Conservation (phyloP, 2,329 filamentous ascomycete genomes). For the Aspergillus japonicus region DNA sequence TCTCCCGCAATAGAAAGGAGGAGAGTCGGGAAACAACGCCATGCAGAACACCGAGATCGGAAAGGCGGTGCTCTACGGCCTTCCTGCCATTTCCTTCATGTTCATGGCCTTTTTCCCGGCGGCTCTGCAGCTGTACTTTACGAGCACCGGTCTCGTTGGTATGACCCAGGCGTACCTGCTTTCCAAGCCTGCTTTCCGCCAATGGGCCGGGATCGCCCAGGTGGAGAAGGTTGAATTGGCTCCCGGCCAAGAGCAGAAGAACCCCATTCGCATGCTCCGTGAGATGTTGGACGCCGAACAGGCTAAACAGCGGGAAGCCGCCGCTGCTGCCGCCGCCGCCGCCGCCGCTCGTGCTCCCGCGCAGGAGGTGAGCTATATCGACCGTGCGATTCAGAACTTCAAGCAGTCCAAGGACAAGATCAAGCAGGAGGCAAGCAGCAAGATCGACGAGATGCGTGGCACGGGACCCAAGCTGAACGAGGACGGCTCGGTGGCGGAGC, state of each 20-base stretch:
- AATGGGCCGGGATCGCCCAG: slow-evolving; percentile 27
- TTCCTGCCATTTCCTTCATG: slow-evolving; percentile 55
- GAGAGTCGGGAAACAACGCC: slow-evolving; percentile 37
- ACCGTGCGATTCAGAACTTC: slow-evolving; percentile 35
- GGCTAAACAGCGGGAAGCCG: slow-evolving; percentile 3
- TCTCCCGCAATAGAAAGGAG: slow-evolving; percentile 33
- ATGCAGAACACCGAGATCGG: slow-evolving; percentile 29
- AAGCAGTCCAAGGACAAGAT: slow-evolving; percentile 29
- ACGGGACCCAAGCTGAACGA: slow-evolving; percentile 23
- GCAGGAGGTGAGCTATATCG: slow-evolving; percentile 31
- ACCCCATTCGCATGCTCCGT: slow-evolving; percentile 19
- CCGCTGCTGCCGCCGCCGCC: slow-evolving; percentile 9
- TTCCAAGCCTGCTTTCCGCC: slow-evolving; percentile 35
- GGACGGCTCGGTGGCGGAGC: slow-evolving; percentile 18
- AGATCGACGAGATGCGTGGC: slow-evolving; percentile 24
- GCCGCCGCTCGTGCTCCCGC: slow-evolving; percentile 2
- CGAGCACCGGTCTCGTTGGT: slow-evolving; percentile 40
- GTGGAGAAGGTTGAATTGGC: slow-evolving; percentile 7
- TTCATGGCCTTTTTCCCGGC: slow-evolving; percentile 58
- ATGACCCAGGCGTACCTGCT: slow-evolving; percentile 49
- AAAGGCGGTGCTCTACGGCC: slow-evolving; percentile 38
- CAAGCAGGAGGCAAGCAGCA: slow-evolving; percentile 22
- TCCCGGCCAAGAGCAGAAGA: slow-evolving; percentile 8
- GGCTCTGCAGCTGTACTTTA: slow-evolving; percentile 64
- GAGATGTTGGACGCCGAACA: slow-evolving; percentile 18